Percentiles rank a stretch among this genome's conserved stretches.
Evolutionary conservation across 345 rosid species (phyloP).

Genomic region (Linum tenue): DNA sequence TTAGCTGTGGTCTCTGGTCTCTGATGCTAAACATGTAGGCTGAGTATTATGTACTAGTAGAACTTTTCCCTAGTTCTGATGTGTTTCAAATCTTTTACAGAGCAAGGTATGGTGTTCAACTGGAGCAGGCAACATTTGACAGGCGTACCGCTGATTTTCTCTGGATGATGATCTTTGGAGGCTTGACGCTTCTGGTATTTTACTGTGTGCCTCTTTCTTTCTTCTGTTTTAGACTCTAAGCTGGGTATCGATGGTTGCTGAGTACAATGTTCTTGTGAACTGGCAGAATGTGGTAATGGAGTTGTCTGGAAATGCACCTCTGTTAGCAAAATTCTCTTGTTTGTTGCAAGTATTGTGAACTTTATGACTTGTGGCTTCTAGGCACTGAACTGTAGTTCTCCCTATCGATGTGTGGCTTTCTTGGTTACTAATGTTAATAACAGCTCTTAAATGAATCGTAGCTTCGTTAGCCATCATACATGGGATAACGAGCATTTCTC

Average conservation of each 20-base stretch:
- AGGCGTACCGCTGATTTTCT: constrained; percentile 78
- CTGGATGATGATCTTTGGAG: constrained; percentile 7
- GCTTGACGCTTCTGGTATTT: constrained; percentile 7
- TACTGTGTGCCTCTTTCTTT: neutral
- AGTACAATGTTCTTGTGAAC: neutral
- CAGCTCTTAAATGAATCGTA: too few species aligned
- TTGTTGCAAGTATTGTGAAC: too few species aligned
- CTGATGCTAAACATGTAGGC: neutral
- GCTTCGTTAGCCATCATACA: neutral
- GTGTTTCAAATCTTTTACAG: constrained; percentile 17
- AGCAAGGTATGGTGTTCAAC: constrained; percentile 89
- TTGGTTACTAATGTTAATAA: neutral
- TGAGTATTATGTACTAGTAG: neutral
- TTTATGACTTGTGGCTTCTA: neutral
- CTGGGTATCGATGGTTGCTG: too few species aligned
- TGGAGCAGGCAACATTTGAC: constrained; percentile 82
- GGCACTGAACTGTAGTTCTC: neutral
- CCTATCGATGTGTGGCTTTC: too few species aligned
- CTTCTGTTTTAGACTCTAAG: neutral
- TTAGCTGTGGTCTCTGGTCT: too few species aligned
- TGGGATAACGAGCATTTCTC: neutral
- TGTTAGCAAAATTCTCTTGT: too few species aligned
- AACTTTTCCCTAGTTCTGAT: neutral
- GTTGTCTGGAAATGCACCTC: too few species aligned
- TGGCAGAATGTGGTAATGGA: neutral